Percentiles rank a stretch among this genome's conserved stretches.
phyloP scores from a whole-genome alignment of 768 basidiomycete species.

The Kwoniella mangroviensis region DNA sequence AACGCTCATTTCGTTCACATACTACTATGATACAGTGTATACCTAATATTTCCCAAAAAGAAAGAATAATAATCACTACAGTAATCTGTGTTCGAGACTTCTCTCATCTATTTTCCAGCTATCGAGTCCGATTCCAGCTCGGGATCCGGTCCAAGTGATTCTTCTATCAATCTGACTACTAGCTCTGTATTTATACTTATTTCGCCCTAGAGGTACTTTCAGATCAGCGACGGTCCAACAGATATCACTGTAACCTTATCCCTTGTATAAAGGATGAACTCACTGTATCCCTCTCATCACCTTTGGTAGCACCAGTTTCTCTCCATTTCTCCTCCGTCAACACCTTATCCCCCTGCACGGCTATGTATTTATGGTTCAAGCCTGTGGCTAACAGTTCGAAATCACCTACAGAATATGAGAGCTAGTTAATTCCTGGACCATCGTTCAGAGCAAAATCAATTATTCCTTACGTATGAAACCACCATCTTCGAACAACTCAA shows the following conservation, averaged over 20 bases:
- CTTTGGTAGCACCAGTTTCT: slow-evolving; percentile 24
- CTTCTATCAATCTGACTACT: slow-evolving; percentile 28
- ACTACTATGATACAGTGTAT: neutral
- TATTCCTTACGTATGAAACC: slow-evolving; percentile 46
- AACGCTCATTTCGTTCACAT: neutral
- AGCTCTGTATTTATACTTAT: slow-evolving; percentile 30
- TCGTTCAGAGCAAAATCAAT: neutral
- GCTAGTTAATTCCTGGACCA: neutral
- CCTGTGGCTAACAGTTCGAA: slow-evolving; percentile 42
- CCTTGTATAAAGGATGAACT: slow-evolving; percentile 4
- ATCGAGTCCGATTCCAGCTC: neutral
- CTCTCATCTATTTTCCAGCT: slow-evolving; percentile 1
- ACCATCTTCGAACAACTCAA: slow-evolving; percentile 52
- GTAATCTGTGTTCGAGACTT: neutral
- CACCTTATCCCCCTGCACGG: slow-evolving; percentile 45
- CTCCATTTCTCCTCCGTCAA: slow-evolving; percentile 37
- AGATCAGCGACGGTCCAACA: neutral
- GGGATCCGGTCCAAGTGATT: slow-evolving; percentile 2
- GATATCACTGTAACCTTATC: too few relatives aligned
- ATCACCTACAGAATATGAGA: slow-evolving; percentile 34
- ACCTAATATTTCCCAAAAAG: neutral
- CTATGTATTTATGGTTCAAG: slow-evolving; percentile 46
- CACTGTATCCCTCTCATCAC: slow-evolving; percentile 32
- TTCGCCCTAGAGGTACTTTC: slow-evolving; percentile 22
- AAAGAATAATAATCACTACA: neutral